Evolutionary conservation across 2,329 filamentous ascomycete genomes (phyloP), one percentile per base, ranked within the genome.

Genomic region (Talaromyces piceae): DNA sequence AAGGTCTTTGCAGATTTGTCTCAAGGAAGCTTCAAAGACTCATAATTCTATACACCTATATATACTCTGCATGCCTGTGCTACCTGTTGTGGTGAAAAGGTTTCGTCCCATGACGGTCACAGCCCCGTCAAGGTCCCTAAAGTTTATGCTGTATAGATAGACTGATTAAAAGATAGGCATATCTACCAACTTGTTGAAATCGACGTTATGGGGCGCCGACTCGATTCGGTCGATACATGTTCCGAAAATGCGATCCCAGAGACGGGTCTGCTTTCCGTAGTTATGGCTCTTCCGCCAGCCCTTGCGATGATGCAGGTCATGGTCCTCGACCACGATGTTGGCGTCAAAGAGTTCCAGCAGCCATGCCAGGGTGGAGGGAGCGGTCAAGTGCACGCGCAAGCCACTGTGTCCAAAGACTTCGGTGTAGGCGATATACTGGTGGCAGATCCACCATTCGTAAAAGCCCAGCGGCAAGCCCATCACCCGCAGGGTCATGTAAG

Each of bases 401-500:
- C 50, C 46, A 41, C 50, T 52, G 20, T 52, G 50, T 12, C 46
- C 50, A 22, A 45, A 49, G 2, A 52, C 50, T 27, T 52, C 50
- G 7, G 50, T 52, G 26, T 45, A 52, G 11, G 71, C 61, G 26
- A 75, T 61, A 47, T 73, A 75, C 48, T 71, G 63, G 47, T 73
- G 67, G 56, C 72, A 75, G 16, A 75, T 55, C 72, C 72, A 75
- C 70, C 68, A 73, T 39, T 74, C 72, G 45, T 74, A 74, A 56
- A 76, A 75, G 2, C 69, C 71, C 67, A 75, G 69, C 0, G 70
- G 71, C 3, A 74, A 45, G 0, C 71, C 70, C 28, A 69, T 62
- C 0, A 59, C 5, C 50, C 64, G 68, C 30, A 74, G 50, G 1
- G 61, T 67, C 37, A 60, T 59, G 54, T 66, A 74, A 2, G 71